These are phyloP conservation scores for Petunia axillaris DNA, from an alignment of 257 asterid species.

Conservation along the genomic window DNA sequence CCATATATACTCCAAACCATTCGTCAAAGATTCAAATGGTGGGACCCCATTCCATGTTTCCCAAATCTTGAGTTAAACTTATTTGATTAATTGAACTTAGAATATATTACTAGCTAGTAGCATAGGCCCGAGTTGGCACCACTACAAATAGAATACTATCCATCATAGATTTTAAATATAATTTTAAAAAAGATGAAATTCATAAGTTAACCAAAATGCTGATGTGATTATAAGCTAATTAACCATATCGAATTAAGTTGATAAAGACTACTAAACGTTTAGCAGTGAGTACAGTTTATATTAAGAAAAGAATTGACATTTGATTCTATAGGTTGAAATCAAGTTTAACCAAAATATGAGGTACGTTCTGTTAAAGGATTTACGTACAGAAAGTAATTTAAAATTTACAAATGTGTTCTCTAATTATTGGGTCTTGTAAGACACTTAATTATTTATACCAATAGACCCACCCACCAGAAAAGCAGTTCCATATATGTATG, in stretches of 20 bases:
- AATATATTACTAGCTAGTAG: background rate
- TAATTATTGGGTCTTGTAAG: background rate
- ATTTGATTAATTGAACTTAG: background rate
- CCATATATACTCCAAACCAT: constrained; percentile 21
- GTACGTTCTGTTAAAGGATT: background rate
- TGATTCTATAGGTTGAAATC: too few species aligned
- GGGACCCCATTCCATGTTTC: background rate
- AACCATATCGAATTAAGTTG: background rate
- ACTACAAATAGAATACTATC: background rate
- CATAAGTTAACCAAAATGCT: background rate
- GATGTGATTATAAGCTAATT: background rate
- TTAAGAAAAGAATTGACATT: too few species aligned
- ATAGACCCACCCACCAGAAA: constrained; percentile 26
- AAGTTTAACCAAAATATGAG: too few species aligned
- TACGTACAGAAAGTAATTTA: background rate
- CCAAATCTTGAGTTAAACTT: background rate
- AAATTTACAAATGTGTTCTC: background rate
- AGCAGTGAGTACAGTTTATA: background rate
- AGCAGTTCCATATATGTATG: background rate
- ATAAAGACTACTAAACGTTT: too few species aligned
- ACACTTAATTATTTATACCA: background rate
- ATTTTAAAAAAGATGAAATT: background rate
- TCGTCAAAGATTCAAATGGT: constrained; percentile 22
- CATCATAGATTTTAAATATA: background rate
- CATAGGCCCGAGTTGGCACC: background rate